Evolutionary conservation across 1,284 basidiomycete genomes (phyloP).

Genomic region (Tilletia setariae): DNA sequence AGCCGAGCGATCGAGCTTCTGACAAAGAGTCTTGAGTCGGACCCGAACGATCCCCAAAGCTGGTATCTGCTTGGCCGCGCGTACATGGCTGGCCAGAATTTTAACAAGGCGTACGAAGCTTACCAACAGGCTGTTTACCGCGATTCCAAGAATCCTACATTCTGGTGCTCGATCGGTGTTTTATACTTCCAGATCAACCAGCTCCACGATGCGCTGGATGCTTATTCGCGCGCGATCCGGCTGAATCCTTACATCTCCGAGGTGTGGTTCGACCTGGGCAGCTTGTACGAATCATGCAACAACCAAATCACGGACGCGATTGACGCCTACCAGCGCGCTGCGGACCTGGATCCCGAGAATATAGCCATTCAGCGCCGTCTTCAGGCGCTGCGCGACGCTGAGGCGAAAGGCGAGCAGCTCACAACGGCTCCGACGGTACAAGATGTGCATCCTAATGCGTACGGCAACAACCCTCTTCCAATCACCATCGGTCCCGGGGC

Average conservation of each 20-base stretch:
- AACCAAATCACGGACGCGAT: slow-evolving; percentile 98
- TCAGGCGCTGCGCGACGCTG: slow-evolving; percentile 70
- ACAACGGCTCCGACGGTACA: slow-evolving; percentile 81
- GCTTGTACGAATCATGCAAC: slow-evolving; percentile 96
- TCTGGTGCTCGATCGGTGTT: slow-evolving; percentile 99
- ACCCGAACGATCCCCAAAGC: slow-evolving; percentile 91
- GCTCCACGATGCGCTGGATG: slow-evolving; percentile 94
- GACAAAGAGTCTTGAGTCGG: slow-evolving; percentile 73
- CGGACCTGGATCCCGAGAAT: slow-evolving; percentile 52
- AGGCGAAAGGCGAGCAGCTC: slow-evolving; percentile 72
- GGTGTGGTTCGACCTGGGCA: slow-evolving; percentile 98
- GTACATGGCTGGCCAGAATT: slow-evolving; percentile 98
- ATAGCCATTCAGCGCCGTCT: slow-evolving; percentile 47
- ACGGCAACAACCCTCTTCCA: slow-evolving; percentile 53
- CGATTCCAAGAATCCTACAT: slow-evolving; percentile 95
- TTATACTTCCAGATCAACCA: slow-evolving; percentile 99
- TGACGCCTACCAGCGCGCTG: slow-evolving; percentile 71
- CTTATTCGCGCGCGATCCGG: slow-evolving; percentile 94
- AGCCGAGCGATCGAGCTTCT: slow-evolving; percentile 89
- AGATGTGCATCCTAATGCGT: slow-evolving; percentile 91
- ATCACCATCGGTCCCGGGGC: slow-evolving; percentile 13
- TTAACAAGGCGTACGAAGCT: slow-evolving; percentile 99
- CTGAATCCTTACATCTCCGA: slow-evolving; percentile 99
- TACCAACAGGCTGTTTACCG: slow-evolving; percentile 99
- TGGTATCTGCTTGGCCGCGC: slow-evolving; percentile 98